These are phyloP conservation scores for Conticribra guillardii DNA, from an alignment of 108 stramenopile species.

Conservation along the genomic window DNA sequence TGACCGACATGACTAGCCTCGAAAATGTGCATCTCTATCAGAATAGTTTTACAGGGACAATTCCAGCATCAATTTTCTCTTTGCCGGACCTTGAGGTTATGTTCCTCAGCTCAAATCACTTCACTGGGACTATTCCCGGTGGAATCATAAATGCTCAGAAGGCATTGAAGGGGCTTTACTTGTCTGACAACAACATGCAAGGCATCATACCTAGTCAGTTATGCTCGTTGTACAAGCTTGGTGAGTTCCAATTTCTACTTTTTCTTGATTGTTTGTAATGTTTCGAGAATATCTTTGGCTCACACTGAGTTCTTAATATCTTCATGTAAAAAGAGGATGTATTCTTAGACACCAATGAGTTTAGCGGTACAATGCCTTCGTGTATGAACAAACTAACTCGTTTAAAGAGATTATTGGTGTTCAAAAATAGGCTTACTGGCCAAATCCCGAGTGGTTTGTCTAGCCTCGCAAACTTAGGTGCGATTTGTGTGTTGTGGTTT, in stretches of 20 bases:
- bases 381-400: slow-evolving; percentile 25
- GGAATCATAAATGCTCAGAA: slow-evolving; percentile 36
- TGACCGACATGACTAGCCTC: slow-evolving; percentile 23
- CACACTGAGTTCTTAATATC: too few species aligned
- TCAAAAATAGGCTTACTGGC: slow-evolving; percentile 42
- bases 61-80: slow-evolving; percentile 24
- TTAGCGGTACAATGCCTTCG: slow-evolving; percentile 32
- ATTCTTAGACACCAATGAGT: slow-evolving; percentile 41
- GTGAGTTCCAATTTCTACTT: too few species aligned
- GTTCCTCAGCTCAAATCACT: slow-evolving; percentile 47
- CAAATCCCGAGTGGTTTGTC: slow-evolving; percentile 27
- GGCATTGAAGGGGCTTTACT: slow-evolving; percentile 55
- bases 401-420: slow-evolving; percentile 30
- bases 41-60: slow-evolving; percentile 36
- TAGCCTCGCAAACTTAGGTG: slow-evolving; percentile 33
- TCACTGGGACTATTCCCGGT: slow-evolving; percentile 56
- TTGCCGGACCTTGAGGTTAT: slow-evolving; percentile 28
- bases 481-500: not conserved
- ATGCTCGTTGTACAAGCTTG: slow-evolving; percentile 50
- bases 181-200: slow-evolving; percentile 63
- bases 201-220: slow-evolving; percentile 62
- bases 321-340: slow-evolving; percentile 42
- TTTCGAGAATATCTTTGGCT: too few species aligned
- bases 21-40: slow-evolving; percentile 41
- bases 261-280: too few species aligned